Percentiles rank a stretch among this genome's conserved stretches.
These are phyloP conservation scores for Blumeriella jaapii DNA, from an alignment of 2,329 filamentous ascomycete genomes.

Conservation along the genomic window DNA sequence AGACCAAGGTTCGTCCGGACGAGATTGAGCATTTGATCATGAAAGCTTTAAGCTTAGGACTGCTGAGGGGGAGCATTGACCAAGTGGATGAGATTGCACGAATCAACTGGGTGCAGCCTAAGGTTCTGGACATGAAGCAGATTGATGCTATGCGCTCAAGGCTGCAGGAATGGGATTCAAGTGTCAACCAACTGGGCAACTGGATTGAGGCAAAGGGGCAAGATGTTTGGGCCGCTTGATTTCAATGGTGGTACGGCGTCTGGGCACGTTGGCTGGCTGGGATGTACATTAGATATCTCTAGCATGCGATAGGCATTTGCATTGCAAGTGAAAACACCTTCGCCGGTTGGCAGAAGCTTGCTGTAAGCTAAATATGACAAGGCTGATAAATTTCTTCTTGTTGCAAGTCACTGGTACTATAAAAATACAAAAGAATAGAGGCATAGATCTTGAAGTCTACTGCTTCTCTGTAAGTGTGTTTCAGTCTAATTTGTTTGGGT, in stretches of 20 bases:
- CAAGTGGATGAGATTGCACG: slow-evolving; percentile 89
- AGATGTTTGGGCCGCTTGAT: slow-evolving; percentile 85
- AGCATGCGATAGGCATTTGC: slow-evolving; percentile 15
- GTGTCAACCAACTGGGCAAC: slow-evolving; percentile 89
- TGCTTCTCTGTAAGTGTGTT: too few relatives aligned
- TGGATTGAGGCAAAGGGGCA: slow-evolving; percentile 93
- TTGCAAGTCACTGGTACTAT: too few relatives aligned
- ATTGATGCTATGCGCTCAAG: slow-evolving; percentile 85
- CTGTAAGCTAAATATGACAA: too few relatives aligned
- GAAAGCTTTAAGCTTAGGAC: slow-evolving; percentile 92
- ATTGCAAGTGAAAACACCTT: slow-evolving; percentile 7
- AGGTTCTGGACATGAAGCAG: slow-evolving; percentile 91
- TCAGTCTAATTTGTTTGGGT: too few relatives aligned
- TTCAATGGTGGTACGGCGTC: slow-evolving; percentile 22
- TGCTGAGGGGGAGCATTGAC: slow-evolving; percentile 86
- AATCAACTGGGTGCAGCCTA: slow-evolving; percentile 98
- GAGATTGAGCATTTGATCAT: slow-evolving; percentile 98
- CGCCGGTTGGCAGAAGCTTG: neutral
- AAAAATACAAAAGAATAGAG: too few relatives aligned
- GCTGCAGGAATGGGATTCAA: slow-evolving; percentile 88
- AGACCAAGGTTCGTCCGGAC: slow-evolving; percentile 82
- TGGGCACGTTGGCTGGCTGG: slow-evolving; percentile 16
- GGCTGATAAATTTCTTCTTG: too few relatives aligned
- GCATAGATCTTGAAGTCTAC: too few relatives aligned
- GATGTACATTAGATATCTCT: slow-evolving; percentile 25